phyloP scores from a whole-genome alignment of 805 yeast species.

The Millerozyma miso region DNA sequence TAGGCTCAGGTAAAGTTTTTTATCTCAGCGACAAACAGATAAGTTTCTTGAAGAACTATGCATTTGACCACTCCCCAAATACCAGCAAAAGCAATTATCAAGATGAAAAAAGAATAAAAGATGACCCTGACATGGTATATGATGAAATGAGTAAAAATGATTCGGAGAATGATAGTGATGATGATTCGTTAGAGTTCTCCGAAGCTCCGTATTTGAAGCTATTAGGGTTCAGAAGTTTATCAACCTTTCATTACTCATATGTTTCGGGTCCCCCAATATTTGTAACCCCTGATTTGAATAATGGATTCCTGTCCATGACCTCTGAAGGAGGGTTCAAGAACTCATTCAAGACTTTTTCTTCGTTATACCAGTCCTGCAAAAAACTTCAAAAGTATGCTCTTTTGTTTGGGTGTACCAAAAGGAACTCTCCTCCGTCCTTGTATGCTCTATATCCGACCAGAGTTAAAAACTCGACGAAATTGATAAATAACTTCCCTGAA shows the following conservation, averaged over 20 bases:
- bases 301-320: slow-evolving; percentile 24
- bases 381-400: slow-evolving; percentile 55
- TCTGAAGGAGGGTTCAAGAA: slow-evolving; percentile 46
- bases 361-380: slow-evolving; percentile 59
- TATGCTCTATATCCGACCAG: slow-evolving; percentile 58
- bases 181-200: slow-evolving; percentile 13
- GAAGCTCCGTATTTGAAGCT: slow-evolving; percentile 53
- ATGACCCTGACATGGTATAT: slow-evolving; percentile 3
- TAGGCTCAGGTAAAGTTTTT: slow-evolving; percentile 19
- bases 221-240: slow-evolving; percentile 58
- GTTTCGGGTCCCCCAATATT: slow-evolving; percentile 54
- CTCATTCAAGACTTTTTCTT: slow-evolving; percentile 62
- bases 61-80: slow-evolving; percentile 30
- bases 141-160: slow-evolving; percentile 7
- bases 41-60: slow-evolving; percentile 25
- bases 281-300: slow-evolving; percentile 59
- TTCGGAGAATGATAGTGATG: slow-evolving; percentile 10
- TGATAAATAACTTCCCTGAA: slow-evolving; percentile 45
- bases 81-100: neutral
- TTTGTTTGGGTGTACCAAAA: slow-evolving; percentile 64
- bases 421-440: slow-evolving; percentile 50
- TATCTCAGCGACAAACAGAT: slow-evolving; percentile 22
- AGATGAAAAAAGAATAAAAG: neutral
- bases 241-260: slow-evolving; percentile 46
- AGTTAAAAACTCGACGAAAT: slow-evolving; percentile 16